phyloP scores from a whole-genome alignment of 768 basidiomycete species.

The Cubamyces lactineus region DNA sequence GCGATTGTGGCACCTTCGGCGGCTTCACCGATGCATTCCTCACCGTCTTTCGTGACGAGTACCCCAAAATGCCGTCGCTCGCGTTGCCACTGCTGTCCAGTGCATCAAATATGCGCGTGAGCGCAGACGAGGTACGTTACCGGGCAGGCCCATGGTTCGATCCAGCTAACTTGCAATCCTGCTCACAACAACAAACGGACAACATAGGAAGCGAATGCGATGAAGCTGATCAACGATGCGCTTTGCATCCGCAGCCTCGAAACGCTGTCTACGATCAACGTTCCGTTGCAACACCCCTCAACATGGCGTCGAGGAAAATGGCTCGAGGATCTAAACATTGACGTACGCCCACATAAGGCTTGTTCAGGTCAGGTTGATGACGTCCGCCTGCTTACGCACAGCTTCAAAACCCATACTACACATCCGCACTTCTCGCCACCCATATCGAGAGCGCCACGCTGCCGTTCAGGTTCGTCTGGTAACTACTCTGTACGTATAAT shows the following conservation, averaged over 20 bases:
- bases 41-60: slow-evolving; percentile 66
- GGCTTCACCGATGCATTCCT: slow-evolving; percentile 65
- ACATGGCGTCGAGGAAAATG: slow-evolving; percentile 31
- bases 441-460: slow-evolving; percentile 43
- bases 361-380: neutral
- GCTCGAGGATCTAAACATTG: slow-evolving; percentile 30
- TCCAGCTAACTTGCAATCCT: slow-evolving; percentile 5
- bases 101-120: slow-evolving; percentile 37
- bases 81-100: slow-evolving; percentile 61
- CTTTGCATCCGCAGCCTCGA: slow-evolving; percentile 44
- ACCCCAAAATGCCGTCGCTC: slow-evolving; percentile 61
- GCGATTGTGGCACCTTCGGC: slow-evolving; percentile 66
- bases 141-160: slow-evolving; percentile 11
- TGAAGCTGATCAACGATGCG: slow-evolving; percentile 61
- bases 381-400: slow-evolving; percentile 10
- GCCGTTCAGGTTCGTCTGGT: slow-evolving; percentile 33
- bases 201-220: slow-evolving; percentile 35
- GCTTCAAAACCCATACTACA: slow-evolving; percentile 34
- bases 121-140: slow-evolving; percentile 49
- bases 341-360: slow-evolving; percentile 28
- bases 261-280: slow-evolving; percentile 34
- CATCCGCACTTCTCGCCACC: slow-evolving; percentile 41
- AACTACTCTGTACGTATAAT: too few species aligned
- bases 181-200: slow-evolving; percentile 32
- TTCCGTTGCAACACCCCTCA: slow-evolving; percentile 38